These are phyloP conservation scores for Yamadazyma kitorensis DNA, from an alignment of 805 yeast genomes.

Conservation along the genomic window DNA sequence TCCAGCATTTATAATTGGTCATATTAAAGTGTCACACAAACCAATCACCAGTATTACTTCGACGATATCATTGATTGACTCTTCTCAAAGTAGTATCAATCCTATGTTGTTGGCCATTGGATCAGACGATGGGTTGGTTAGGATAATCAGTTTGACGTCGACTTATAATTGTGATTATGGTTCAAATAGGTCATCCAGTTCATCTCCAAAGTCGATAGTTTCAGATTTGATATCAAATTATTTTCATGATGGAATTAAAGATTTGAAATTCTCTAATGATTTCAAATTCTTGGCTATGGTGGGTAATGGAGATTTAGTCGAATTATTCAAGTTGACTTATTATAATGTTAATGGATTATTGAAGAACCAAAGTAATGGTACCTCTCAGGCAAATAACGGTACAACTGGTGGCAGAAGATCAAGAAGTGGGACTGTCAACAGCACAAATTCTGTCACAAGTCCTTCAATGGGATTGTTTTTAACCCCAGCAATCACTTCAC, in stretches of 20 bases:
- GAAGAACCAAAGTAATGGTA: slow-evolving; percentile 9
- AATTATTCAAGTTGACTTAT: slow-evolving; percentile 38
- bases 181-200: slow-evolving; percentile 12
- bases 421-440: slow-evolving; percentile 38
- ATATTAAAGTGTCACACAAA: slow-evolving; percentile 57
- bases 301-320: slow-evolving; percentile 55
- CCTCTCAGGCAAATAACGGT: neutral
- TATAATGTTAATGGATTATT: slow-evolving; percentile 38
- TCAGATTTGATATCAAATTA: slow-evolving; percentile 61
- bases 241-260: slow-evolving; percentile 59
- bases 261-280: slow-evolving; percentile 48
- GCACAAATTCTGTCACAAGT: slow-evolving; percentile 17
- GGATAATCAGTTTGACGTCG: slow-evolving; percentile 50
- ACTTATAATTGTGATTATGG: slow-evolving; percentile 30
- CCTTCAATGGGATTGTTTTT: slow-evolving; percentile 14
- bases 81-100: slow-evolving; percentile 22
- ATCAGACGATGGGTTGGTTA: slow-evolving; percentile 61
- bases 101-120: slow-evolving; percentile 51
- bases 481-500: slow-evolving; percentile 21
- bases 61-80: slow-evolving; percentile 19
- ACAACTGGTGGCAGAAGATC: slow-evolving; percentile 25
- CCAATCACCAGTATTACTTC: slow-evolving; percentile 51
- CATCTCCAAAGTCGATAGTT: slow-evolving; percentile 24
- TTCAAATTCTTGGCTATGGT: slow-evolving; percentile 44
- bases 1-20: slow-evolving; percentile 39